These are phyloP conservation scores for Fomitopsis betulina DNA, from an alignment of 1,284 basidiomycete genomes.

Conservation along the genomic window DNA sequence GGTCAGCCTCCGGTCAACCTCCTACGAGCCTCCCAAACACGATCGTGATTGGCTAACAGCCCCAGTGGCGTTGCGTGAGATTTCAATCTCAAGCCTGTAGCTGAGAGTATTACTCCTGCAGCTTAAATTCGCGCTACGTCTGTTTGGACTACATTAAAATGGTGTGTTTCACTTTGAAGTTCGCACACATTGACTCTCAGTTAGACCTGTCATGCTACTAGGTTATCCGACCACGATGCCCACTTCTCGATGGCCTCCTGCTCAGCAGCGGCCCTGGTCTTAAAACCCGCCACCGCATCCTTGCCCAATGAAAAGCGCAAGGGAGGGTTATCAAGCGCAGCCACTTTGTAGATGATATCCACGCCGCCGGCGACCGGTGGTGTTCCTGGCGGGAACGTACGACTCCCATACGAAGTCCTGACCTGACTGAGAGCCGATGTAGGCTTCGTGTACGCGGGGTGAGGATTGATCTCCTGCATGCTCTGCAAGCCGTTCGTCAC, in stretches of 20 bases:
- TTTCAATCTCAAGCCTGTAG: no score
- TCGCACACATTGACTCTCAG: no score
- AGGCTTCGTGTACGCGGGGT: constrained; percentile 3
- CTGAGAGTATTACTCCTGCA: no score
- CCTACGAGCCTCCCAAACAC: no score
- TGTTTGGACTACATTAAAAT: no score
- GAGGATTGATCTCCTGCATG: not conserved
- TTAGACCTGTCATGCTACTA: no score
- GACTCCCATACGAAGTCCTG: not conserved
- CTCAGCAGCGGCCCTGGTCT: constrained; percentile 1
- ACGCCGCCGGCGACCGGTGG: not conserved
- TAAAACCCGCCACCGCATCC: not conserved
- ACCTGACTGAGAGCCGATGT: not conserved
- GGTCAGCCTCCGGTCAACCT: not conserved
- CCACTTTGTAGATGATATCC: constrained; percentile 1
- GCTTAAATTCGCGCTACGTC: no score
- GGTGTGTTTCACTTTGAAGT: no score
- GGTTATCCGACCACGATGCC: constrained; percentile 12
- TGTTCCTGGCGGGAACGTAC: not conserved
- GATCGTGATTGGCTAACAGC: no score
- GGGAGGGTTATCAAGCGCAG: constrained; percentile 6
- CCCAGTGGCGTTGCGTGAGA: no score
- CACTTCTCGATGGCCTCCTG: constrained; percentile 1
- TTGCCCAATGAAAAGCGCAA: constrained; percentile 8
- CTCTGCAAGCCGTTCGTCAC: not conserved